Evolutionary conservation across 2,329 filamentous ascomycete species (phyloP), one percentile per base, ranked within the genome.

Genomic region (Tricladium varicosporioides): DNA sequence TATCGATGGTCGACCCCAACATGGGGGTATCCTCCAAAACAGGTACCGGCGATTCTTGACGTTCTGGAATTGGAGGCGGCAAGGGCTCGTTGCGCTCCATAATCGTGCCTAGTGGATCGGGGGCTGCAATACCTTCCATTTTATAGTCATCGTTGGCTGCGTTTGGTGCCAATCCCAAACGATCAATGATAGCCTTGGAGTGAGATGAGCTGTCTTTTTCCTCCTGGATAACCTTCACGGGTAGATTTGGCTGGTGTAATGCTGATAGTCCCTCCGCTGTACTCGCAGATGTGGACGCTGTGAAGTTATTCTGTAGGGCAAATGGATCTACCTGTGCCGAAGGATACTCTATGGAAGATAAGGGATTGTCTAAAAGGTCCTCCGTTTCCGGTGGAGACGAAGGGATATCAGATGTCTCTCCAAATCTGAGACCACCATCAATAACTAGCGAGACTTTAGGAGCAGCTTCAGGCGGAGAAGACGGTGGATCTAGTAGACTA

Each of bases 401-500:
- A 9, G 57, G 53, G 46, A 63, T 53, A 13, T 63, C 63, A n/a
- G 31, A 36, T 15, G 22, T 11, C 9, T 16, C n/a, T 3, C 43
- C 14, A 46, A 15, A 46, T n/a, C 43, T 15, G 11, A 46, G 16
- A 16, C 18, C 43, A 18, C 15, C 14, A 16, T 46, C 15, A 46
- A 46, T 46, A 15, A 22, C 14, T 11, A 16, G 15, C 15, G 19
- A 40, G 11, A 31, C 36, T 5, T 14, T 32, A 15, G 40, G 16
- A 22, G 18, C 42, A 18, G 77, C 48, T 56, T 82, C 76, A 1
- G 81, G 82, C 5, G 83, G 83, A 0, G 83, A 86, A 5, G 83
- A 86, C 9, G 82, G 80, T 3, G 80, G 76, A 51, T 83, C 82
- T 2, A 76, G 77, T 67, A 78, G 73, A 48, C 77, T 78, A 15